Evolutionary conservation across 306 rosid species (phyloP).

Genomic region (Boehmeria nivea): DNA sequence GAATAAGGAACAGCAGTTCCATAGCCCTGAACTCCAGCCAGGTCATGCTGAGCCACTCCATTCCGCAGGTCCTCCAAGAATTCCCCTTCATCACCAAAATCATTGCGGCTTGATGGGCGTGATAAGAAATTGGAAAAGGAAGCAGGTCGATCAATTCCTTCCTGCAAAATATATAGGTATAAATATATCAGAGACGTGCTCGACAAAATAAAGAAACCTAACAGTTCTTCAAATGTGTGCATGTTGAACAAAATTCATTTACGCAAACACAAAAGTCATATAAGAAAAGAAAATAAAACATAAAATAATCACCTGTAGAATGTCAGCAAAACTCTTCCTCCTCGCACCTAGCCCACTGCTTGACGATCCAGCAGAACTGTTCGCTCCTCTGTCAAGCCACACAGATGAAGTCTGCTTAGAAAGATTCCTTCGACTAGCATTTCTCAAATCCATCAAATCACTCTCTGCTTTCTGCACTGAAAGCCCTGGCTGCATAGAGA

Average conservation of each 20-base stretch:
- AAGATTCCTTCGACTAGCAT: constrained; percentile 42
- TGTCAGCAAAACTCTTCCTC: constrained; percentile 72
- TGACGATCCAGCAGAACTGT: constrained; percentile 44
- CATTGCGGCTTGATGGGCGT: constrained; percentile 56
- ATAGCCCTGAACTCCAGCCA: constrained; percentile 59
- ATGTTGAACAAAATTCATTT: constrained; percentile 11
- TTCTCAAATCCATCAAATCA: constrained; percentile 61
- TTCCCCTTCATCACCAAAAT: constrained; percentile 59
- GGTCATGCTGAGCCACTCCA: constrained; percentile 44
- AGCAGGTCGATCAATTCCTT: constrained; percentile 64
- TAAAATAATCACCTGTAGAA: constrained; percentile 61
- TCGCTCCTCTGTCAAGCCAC: constrained; percentile 42
- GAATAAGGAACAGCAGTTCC: constrained; percentile 38
- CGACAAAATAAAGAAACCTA: constrained; percentile 2
- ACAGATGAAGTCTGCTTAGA: constrained; percentile 47
- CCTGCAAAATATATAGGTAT: constrained; percentile 47
- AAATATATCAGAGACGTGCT: constrained; percentile 7
- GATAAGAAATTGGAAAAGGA: constrained; percentile 53
- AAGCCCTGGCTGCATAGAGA: constrained; percentile 68
- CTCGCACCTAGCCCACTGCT: constrained; percentile 59
- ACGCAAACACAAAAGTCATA: no score
- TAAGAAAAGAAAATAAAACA: neutral
- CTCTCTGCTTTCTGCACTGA: constrained; percentile 59
- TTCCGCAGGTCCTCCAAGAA: constrained; percentile 53
- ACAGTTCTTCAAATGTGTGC: constrained; percentile 9